Percentiles rank a stretch among this genome's conserved stretches.
Conservation (phyloP, 2,329 filamentous ascomycete genomes). For the Alternaria atra region DNA sequence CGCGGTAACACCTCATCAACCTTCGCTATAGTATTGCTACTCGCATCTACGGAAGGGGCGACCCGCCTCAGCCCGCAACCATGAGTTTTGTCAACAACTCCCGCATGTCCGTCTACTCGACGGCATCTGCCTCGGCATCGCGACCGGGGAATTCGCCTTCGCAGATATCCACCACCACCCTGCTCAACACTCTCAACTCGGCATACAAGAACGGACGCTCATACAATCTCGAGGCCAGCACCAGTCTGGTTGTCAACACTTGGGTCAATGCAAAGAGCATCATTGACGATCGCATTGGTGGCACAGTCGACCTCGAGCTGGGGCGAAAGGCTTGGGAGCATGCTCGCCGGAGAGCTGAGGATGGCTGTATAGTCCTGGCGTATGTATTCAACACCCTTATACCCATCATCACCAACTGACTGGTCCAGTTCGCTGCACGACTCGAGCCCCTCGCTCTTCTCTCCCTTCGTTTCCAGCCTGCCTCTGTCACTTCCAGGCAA, state of each 20-base stretch:
- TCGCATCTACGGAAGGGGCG: slow-evolving; percentile 29
- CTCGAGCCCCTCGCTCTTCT: slow-evolving; percentile 84
- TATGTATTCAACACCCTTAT: slow-evolving; percentile 57
- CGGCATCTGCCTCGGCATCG: slow-evolving; percentile 65
- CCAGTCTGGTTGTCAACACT: slow-evolving; percentile 92
- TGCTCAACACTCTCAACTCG: slow-evolving; percentile 91
- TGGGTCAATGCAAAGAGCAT: slow-evolving; percentile 84
- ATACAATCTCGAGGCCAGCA: slow-evolving; percentile 88
- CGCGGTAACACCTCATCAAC: slow-evolving; percentile 26
- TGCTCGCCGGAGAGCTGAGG: slow-evolving; percentile 90
- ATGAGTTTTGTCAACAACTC: slow-evolving; percentile 65
- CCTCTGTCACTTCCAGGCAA: slow-evolving; percentile 80
- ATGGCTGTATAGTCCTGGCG: slow-evolving; percentile 91
- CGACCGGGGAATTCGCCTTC: slow-evolving; percentile 70
- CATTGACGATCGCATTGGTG: slow-evolving; percentile 74
- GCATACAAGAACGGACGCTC: slow-evolving; percentile 83
- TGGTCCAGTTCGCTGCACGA: slow-evolving; percentile 80
- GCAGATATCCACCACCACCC: slow-evolving; percentile 90
- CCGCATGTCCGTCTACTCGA: slow-evolving; percentile 69
- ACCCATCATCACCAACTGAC: slow-evolving; percentile 18
- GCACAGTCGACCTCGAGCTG: slow-evolving; percentile 81
- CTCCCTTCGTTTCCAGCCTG: slow-evolving; percentile 81
- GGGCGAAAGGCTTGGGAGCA: slow-evolving; percentile 93
- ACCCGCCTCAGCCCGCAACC: slow-evolving; percentile 37
- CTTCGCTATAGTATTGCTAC: slow-evolving; percentile 16